A percentile compares a stretch with the other conserved stretches of the same genome.
Conservation (phyloP, 257 asterid species). For the Asclepias syriaca region DNA sequence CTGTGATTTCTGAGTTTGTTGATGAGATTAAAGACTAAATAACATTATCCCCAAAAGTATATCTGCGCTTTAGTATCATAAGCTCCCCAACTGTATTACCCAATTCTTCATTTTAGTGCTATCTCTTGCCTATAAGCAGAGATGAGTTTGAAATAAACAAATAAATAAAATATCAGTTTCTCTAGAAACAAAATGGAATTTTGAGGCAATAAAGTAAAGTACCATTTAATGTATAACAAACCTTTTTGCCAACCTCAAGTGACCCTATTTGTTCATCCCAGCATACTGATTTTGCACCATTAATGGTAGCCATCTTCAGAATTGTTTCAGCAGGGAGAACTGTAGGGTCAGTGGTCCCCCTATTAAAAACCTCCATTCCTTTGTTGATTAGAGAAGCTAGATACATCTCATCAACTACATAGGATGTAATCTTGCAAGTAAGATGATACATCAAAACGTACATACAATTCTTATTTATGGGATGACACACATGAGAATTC, state of each 20-base stretch:
- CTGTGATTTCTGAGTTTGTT: not conserved
- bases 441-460: not conserved
- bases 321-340: constrained; percentile 71
- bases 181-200: not conserved
- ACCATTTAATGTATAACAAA: constrained; percentile 7
- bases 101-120: not conserved
- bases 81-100: too few species aligned
- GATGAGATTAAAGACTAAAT: not conserved
- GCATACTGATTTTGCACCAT: constrained; percentile 65
- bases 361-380: constrained; percentile 60
- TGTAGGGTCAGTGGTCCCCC: constrained; percentile 63
- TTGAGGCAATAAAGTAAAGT: not conserved
- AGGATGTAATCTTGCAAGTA: not conserved
- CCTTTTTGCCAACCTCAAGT: constrained; percentile 78
- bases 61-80: not conserved
- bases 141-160: not conserved
- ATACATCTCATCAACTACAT: constrained; percentile 84
- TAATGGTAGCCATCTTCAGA: constrained; percentile 65
- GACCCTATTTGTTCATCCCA: constrained; percentile 85
- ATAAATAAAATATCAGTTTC: not conserved
- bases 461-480: not conserved
- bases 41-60: not conserved
- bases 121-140: not conserved
- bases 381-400: constrained; percentile 77
- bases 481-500: not conserved